phyloP scores from a whole-genome alignment of 1,139 yeast species.

The Hanseniaspora sp. region DNA sequence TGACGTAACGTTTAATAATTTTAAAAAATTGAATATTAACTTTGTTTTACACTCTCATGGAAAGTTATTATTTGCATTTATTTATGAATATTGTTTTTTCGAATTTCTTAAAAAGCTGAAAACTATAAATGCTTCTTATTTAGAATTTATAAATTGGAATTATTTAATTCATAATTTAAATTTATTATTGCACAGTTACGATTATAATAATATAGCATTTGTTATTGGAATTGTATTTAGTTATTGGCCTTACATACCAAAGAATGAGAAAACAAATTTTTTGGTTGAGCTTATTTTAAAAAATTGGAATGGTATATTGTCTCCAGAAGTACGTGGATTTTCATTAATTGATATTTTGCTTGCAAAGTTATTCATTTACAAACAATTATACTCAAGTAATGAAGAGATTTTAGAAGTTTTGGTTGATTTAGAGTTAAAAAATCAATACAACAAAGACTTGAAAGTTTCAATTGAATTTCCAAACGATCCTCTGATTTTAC shows the following conservation, averaged over 20 bases:
- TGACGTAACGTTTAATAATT: not conserved
- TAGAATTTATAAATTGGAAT: conserved; percentile 23
- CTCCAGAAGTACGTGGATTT: conserved; percentile 20
- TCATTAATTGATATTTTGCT: conserved; percentile 22
- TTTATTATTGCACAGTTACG: conserved; percentile 24
- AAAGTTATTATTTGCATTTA: not conserved
- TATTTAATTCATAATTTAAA: conserved; percentile 23
- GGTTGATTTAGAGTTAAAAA: conserved; percentile 1
- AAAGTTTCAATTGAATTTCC: not conserved
- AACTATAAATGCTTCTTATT: not conserved
- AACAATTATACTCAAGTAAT: conserved; percentile 14
- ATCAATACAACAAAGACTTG: not conserved
- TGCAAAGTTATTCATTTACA: conserved; percentile 23
- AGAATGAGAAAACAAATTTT: conserved; percentile 14
- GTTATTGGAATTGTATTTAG: conserved; percentile 23
- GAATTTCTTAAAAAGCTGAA: not conserved
- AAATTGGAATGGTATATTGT: conserved; percentile 21
- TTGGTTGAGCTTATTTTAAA: conserved; percentile 17
- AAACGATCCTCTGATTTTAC: conserved; percentile 4
- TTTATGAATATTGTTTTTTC: conserved; percentile 6
- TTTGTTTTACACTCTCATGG: conserved; percentile 1
- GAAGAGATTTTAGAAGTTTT: conserved; percentile 2
- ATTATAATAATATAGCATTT: conserved; percentile 24
- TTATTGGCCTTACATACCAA: conserved; percentile 24
- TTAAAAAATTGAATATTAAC: not conserved